Evolutionary conservation across 1,284 basidiomycete genomes (phyloP).

Genomic region (Marasmius oreades): DNA sequence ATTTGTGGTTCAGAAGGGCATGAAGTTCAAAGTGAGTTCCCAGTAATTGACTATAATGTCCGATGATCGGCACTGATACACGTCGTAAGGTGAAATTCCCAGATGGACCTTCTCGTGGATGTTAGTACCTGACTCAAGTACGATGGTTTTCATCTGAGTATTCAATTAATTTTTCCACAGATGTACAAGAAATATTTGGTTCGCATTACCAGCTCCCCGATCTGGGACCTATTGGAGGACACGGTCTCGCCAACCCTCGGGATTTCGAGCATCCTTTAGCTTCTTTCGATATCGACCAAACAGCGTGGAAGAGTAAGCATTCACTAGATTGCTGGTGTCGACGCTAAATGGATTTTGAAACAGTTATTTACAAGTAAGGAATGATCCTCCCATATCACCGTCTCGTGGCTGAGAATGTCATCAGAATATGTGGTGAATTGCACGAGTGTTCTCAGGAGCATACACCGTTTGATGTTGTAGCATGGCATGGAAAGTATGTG

Average conservation of each 20-base stretch:
- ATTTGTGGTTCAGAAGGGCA: slow-evolving; percentile 60
- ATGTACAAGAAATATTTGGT: slow-evolving; percentile 61
- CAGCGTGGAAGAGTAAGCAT: slow-evolving; percentile 51
- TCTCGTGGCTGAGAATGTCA: background rate
- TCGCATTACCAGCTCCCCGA: slow-evolving; percentile 64
- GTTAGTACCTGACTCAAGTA: slow-evolving; percentile 26
- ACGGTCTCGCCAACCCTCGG: slow-evolving; percentile 58
- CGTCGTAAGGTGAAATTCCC: slow-evolving; percentile 41
- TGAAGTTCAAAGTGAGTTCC: slow-evolving; percentile 54
- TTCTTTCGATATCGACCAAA: slow-evolving; percentile 60
- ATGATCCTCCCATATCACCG: background rate
- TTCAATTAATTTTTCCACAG: slow-evolving; percentile 29
- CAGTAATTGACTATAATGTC: background rate
- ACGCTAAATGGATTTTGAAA: background rate
- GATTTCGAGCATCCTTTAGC: slow-evolving; percentile 67
- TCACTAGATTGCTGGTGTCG: background rate
- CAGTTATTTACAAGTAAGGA: slow-evolving; percentile 48
- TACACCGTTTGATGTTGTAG: slow-evolving; percentile 73
- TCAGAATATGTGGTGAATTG: slow-evolving; percentile 53
- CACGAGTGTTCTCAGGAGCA: slow-evolving; percentile 58
- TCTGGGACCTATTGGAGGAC: slow-evolving; percentile 61
- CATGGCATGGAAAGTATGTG: slow-evolving; percentile 63
- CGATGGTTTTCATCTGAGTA: slow-evolving; percentile 12
- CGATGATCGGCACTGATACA: background rate
- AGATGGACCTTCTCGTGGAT: slow-evolving; percentile 52